A percentile compares a stretch with the other conserved stretches of the same genome.
Conservation (phyloP, 257 asterid species). For the Anisodus acutangulus region DNA sequence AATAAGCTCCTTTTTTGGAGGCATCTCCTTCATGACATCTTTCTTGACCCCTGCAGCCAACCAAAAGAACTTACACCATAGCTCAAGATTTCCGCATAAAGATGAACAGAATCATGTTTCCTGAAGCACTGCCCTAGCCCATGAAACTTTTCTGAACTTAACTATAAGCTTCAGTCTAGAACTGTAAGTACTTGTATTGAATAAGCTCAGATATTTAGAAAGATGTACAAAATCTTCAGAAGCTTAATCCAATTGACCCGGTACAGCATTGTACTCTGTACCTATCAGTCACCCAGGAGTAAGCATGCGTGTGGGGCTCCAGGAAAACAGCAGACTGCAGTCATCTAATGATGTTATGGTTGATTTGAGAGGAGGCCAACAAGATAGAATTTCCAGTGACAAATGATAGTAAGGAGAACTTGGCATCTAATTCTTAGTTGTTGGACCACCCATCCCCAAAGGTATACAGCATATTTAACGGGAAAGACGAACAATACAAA, state of each 20-base stretch:
- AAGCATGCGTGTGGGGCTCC: conserved; percentile 25
- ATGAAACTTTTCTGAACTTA: not conserved
- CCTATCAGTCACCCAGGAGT: conserved; percentile 2
- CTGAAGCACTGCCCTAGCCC: conserved; percentile 13
- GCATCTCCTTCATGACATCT: conserved; percentile 94
- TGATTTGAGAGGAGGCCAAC: conserved; percentile 16
- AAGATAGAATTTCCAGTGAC: conserved; percentile 14
- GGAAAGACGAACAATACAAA: not conserved
- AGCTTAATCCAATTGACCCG: conserved; percentile 13
- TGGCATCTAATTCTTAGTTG: conserved; percentile 24
- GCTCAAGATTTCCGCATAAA: not conserved
- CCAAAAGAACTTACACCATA: conserved; percentile 15
- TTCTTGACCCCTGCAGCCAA: conserved; percentile 80
- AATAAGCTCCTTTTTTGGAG: conserved; percentile 95
- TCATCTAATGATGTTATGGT: conserved; percentile 21
- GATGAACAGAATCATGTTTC: not conserved
- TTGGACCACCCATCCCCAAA: conserved; percentile 18
- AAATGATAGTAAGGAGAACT: conserved; percentile 6
- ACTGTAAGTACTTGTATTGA: not conserved
- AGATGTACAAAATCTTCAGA: conserved; percentile 5
- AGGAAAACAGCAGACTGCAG: not conserved
- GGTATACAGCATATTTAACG: conserved; percentile 7
- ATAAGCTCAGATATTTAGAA: not conserved
- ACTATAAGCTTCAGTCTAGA: conserved; percentile 2
- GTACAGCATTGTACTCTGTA: not conserved